A percentile compares a stretch with the other conserved stretches of the same genome.
These are phyloP conservation scores for Chlamydomonas asymmetrica DNA, from an alignment of 139 green algal species.

Conservation along the genomic window DNA sequence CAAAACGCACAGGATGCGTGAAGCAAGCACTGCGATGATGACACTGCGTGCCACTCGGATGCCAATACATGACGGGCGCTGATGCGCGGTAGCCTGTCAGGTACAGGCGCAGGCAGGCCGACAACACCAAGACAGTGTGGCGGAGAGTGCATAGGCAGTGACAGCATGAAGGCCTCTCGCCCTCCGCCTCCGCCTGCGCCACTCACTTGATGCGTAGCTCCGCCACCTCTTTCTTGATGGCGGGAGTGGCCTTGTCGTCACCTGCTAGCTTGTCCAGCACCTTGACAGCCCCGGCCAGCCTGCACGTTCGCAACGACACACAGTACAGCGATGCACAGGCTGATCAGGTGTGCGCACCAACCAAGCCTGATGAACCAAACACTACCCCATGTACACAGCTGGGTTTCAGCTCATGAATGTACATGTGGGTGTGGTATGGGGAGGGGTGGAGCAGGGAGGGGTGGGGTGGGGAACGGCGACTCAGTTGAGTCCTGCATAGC, in stretches of 20 bases:
- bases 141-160: not conserved
- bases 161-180: not conserved
- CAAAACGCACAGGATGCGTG: not conserved
- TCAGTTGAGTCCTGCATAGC: no score
- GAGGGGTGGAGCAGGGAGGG: no score
- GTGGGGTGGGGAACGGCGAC: no score
- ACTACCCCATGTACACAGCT: not conserved
- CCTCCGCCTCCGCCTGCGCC: not conserved
- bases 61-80: not conserved
- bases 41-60: no score
- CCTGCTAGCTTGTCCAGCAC: slow-evolving; percentile 31
- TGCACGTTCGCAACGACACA: not conserved
- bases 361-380: not conserved
- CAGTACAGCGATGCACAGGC: not conserved
- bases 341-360: not conserved
- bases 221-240: slow-evolving; percentile 36
- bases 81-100: not conserved
- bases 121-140: not conserved
- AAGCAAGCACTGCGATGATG: not conserved
- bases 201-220: slow-evolving; percentile 49
- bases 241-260: slow-evolving; percentile 17
- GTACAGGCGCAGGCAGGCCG: no score
- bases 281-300: slow-evolving; percentile 41
- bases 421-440: not conserved
- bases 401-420: not conserved